Evolutionary conservation across 75 land plant species (phyloP), one percentile per base, ranked within the genome.

Genomic region (Sequoia sempervirens): DNA sequence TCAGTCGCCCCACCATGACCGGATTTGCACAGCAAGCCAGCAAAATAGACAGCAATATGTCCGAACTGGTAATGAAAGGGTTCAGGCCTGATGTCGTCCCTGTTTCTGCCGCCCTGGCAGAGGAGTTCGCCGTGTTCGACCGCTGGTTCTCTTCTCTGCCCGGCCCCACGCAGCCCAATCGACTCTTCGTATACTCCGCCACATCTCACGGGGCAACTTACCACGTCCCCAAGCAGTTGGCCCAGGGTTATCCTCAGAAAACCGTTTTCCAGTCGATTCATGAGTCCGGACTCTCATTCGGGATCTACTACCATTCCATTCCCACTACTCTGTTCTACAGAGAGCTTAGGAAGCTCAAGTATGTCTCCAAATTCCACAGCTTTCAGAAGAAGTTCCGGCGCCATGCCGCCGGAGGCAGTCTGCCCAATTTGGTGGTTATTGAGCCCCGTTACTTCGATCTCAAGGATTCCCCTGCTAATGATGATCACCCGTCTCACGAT

Each of bases 401-500:
- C 4, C 83, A 95, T 75, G 95, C 97, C 13, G 69, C 52, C 32
- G 69, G 75, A 0, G 97, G 97, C 5, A 88, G 82, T 46, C 83
- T 95, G 34, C 96, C 97, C 1, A 93, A 90, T 84, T 84, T 93
- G 40, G 90, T 89, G 1, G 95, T 96, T 80, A 86, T 96, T 36
- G 99, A 96, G 92, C 99, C 92, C 36, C 88, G 94, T 23, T 96
- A 96, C 85, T 96, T 93, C 73, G 92, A 93, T 86, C 30, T 93
- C 12, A 61, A 43, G 68, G 90, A 88, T 43, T 91, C 81, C 28
- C 97, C 97, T 14, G 99, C 94, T 9, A 95, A 90, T 85, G 99
- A 96, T 80, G 99, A 96, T 73, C 99, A 96, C 69, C 99, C 99
- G 13, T 93, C 97, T 70, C 99, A 96, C 78, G 99, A 96, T 68